Conservation (phyloP, 371 early-diverging fungal species). For the Rhizopus arrhizus region DNA sequence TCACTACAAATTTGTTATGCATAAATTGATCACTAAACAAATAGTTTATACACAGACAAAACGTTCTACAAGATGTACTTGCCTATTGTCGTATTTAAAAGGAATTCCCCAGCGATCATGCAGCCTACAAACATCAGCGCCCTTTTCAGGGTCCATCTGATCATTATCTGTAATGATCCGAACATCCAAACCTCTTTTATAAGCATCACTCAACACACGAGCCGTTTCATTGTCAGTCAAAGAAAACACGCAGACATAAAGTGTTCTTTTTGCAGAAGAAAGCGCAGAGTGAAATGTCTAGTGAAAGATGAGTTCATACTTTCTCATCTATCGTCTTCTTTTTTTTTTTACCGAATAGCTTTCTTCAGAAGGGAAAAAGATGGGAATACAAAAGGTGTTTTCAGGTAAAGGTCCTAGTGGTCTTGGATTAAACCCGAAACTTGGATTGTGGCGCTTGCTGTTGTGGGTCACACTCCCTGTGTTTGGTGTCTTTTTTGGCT, state of each 20-base stretch:
- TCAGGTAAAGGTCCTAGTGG: constrained; percentile 15
- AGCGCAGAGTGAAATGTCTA: constrained; percentile 51
- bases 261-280: constrained; percentile 48
- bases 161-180: constrained; percentile 66
- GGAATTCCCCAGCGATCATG: constrained; percentile 52
- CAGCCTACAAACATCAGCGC: constrained; percentile 56
- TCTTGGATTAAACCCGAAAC: constrained; percentile 20
- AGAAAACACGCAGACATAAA: constrained; percentile 60
- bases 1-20: constrained; percentile 72
- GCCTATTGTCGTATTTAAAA: constrained; percentile 42
- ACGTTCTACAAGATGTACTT: neutral
- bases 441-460: constrained; percentile 1
- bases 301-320: constrained; percentile 15
- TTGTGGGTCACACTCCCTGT: neutral
- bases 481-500: constrained; percentile 11
- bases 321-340: too few relatives aligned
- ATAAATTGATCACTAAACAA: constrained; percentile 49
- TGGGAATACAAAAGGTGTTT: constrained; percentile 52
- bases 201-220: constrained; percentile 49
- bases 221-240: constrained; percentile 63
- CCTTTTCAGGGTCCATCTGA: constrained; percentile 48
- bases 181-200: constrained; percentile 59
- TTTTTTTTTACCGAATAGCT: constrained; percentile 31
- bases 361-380: constrained; percentile 60
- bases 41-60: too few relatives aligned